Evolutionary conservation across 1,284 basidiomycete genomes (phyloP).

Genomic region (Rhodotorula sp.): DNA sequence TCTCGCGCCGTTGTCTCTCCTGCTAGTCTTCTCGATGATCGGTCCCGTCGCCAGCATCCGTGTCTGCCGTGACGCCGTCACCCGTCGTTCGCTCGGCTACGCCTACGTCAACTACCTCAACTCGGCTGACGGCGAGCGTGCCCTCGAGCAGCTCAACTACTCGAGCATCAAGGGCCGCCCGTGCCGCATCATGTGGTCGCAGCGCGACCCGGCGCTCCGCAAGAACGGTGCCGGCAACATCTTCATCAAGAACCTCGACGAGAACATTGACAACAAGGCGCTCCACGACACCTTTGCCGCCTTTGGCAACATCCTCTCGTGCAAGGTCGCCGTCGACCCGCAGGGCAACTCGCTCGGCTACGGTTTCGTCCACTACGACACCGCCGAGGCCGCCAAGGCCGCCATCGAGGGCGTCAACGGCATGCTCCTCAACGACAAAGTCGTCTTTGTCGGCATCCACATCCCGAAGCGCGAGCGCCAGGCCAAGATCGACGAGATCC

Average conservation of each 20-base stretch:
- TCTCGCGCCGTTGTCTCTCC: not conserved
- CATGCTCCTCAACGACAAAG: conserved; percentile 99
- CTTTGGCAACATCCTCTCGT: conserved; percentile 97
- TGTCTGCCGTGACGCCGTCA: conserved; percentile 99
- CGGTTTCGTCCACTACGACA: conserved; percentile 99
- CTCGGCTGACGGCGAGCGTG: conserved; percentile 92
- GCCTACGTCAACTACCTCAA: conserved; percentile 99
- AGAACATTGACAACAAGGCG: conserved; percentile 98
- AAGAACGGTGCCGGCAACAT: conserved; percentile 99
- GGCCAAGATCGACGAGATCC: conserved; percentile 97
- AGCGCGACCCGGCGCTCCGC: conserved; percentile 97
- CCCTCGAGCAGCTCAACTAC: conserved; percentile 99
- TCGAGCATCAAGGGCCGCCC: conserved; percentile 97
- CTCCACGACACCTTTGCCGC: conserved; percentile 99
- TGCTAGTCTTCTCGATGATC: conserved; percentile 96
- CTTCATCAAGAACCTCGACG: conserved; percentile 99
- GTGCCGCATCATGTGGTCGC: conserved; percentile 99
- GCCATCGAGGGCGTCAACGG: conserved; percentile 99
- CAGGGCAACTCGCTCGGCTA: conserved; percentile 87
- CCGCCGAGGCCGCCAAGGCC: conserved; percentile 89
- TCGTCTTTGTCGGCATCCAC: conserved; percentile 97
- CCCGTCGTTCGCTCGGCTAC: conserved; percentile 98
- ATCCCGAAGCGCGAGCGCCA: conserved; percentile 94
- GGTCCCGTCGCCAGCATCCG: conserved; percentile 98
- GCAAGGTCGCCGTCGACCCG: conserved; percentile 97